Conservation (phyloP, 1,284 basidiomycete species). For the Apiotrichum domesticum region DNA sequence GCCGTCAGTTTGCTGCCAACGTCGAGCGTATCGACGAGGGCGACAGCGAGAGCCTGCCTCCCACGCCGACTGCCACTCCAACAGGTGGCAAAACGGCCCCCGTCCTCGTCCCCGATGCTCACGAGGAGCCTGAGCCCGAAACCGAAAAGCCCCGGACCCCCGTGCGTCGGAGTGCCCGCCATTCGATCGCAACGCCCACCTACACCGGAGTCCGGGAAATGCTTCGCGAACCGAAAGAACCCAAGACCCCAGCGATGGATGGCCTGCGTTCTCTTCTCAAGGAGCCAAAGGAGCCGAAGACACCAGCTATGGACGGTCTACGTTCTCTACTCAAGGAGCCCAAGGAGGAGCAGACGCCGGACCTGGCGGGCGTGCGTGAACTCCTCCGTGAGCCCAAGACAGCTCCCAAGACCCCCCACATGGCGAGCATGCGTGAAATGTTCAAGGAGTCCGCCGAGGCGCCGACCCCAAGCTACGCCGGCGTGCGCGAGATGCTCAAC, state of each 20-base stretch:
- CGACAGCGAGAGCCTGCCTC: constrained; percentile 8
- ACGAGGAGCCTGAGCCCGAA: not conserved
- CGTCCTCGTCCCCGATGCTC: no score
- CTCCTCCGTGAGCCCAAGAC: not conserved
- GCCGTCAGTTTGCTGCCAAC: not conserved
- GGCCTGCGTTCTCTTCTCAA: not conserved
- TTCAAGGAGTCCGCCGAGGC: constrained; percentile 16
- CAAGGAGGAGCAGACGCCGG: not conserved
- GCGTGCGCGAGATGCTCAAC: constrained; percentile 21
- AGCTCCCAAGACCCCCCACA: constrained; percentile 8
- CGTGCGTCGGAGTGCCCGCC: no score
- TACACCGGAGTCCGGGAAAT: constrained; percentile 1
- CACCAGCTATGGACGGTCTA: constrained; percentile 18
- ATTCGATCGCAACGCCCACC: not conserved
- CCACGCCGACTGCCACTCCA: not conserved
- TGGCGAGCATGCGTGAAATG: constrained; percentile 6
- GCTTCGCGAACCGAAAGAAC: not conserved
- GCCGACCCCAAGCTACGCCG: constrained; percentile 25
- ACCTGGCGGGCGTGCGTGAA: not conserved
- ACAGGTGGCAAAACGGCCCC: not conserved
- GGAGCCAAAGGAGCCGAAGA: constrained; percentile 4
- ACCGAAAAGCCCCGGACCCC: not conserved
- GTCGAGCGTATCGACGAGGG: constrained; percentile 6
- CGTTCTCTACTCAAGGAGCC: constrained; percentile 1
- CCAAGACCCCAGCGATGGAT: not conserved